Evolutionary conservation across 73 alveolate species (phyloP).

Genomic region (Paramecium caudatum): DNA sequence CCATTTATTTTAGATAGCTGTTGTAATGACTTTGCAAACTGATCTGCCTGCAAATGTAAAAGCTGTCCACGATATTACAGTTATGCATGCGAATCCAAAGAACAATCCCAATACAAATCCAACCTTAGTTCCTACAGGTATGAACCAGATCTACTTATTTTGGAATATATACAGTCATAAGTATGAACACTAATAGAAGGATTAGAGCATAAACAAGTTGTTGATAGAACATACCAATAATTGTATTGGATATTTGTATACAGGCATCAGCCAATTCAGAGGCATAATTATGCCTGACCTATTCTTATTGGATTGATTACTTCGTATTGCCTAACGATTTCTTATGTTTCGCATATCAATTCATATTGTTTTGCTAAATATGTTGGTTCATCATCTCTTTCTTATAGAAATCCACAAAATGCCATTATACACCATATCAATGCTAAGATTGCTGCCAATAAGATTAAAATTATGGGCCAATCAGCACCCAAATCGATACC

Average conservation of each 20-base stretch:
- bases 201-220: not conserved
- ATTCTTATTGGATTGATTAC: constrained; percentile 20
- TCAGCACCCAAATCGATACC: constrained; percentile 59
- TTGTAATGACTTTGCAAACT: not conserved
- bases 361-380: constrained; percentile 45
- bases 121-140: constrained; percentile 59
- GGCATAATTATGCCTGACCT: constrained; percentile 62
- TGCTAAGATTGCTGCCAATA: constrained; percentile 41
- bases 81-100: constrained; percentile 19
- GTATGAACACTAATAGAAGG: not conserved
- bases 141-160: constrained; percentile 31
- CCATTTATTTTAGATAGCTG: not conserved
- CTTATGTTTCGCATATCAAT: constrained; percentile 40
- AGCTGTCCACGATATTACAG: constrained; percentile 49
- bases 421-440: constrained; percentile 54
- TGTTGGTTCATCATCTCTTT: constrained; percentile 50
- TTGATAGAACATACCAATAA: constrained; percentile 13
- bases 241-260: constrained; percentile 30
- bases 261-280: constrained; percentile 55
- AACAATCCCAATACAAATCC: constrained; percentile 54
- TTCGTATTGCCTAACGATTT: constrained; percentile 60
- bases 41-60: constrained; percentile 55
- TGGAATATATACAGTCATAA: not conserved
- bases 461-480: constrained; percentile 53
- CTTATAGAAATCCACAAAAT: not conserved